Evolutionary conservation across 2,329 filamentous ascomycete species (phyloP).

Genomic region (Pochonia chlamydosporia): DNA sequence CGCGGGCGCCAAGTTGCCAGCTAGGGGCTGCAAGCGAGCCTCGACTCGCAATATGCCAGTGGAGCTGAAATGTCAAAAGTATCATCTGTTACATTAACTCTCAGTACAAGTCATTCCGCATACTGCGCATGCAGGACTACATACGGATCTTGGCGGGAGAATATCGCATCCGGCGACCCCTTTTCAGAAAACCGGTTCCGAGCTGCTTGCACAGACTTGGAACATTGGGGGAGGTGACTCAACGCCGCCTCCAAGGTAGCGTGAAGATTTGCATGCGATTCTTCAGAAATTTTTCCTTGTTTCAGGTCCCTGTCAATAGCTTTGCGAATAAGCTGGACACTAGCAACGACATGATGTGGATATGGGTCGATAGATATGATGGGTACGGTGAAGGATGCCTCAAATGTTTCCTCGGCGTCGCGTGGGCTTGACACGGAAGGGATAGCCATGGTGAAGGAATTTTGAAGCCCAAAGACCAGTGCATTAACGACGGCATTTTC

Average conservation of each 20-base stretch:
- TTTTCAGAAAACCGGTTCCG: slow-evolving; percentile 16
- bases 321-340: slow-evolving; percentile 22
- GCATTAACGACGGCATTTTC: slow-evolving; percentile 26
- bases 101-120: slow-evolving; percentile 5
- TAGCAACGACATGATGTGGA: slow-evolving; percentile 24
- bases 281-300: slow-evolving; percentile 17
- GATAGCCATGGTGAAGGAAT: slow-evolving; percentile 15
- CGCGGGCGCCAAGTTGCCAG: neutral
- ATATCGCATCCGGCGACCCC: neutral
- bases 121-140: slow-evolving; percentile 8
- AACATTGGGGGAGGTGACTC: slow-evolving; percentile 22
- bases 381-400: slow-evolving; percentile 15
- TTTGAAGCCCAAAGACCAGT: slow-evolving; percentile 24
- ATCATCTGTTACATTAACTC: neutral
- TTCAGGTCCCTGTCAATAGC: slow-evolving; percentile 22
- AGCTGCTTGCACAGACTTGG: slow-evolving; percentile 25
- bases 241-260: slow-evolving; percentile 20
- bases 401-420: neutral
- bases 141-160: slow-evolving; percentile 10
- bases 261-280: slow-evolving; percentile 19
- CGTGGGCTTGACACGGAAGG: neutral
- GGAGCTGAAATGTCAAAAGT: neutral
- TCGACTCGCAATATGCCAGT: neutral
- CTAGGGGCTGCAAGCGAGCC: neutral
- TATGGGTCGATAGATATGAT: slow-evolving; percentile 27